These are phyloP conservation scores for Fraxinus greggii DNA, from an alignment of 305 asterid species.

Conservation along the genomic window DNA sequence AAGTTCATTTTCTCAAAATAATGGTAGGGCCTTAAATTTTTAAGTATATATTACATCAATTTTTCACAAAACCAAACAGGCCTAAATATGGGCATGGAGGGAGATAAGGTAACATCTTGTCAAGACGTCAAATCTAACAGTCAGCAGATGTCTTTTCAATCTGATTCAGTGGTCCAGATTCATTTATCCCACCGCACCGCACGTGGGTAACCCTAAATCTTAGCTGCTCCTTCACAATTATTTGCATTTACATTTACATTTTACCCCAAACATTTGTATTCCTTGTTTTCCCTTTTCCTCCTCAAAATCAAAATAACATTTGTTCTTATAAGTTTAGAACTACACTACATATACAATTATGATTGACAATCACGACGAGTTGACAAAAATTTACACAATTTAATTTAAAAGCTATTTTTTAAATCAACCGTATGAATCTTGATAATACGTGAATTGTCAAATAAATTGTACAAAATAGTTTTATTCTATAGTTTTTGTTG, in stretches of 20 bases:
- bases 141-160: neutral
- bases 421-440: neutral
- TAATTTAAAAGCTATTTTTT: no score
- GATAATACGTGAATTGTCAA: no score
- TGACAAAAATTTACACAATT: no score
- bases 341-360: no score
- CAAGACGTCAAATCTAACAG: conserved; percentile 23
- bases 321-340: neutral
- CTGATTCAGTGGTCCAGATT: neutral
- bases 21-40: no score
- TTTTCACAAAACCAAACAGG: no score
- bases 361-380: neutral
- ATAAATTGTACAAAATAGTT: neutral
- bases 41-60: no score
- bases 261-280: neutral
- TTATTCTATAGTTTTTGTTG: neutral
- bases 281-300: neutral
- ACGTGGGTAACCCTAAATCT: neutral
- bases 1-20: no score
- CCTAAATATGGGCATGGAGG: neutral
- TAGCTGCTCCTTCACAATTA: neutral
- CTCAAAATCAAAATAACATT: neutral
- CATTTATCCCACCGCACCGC: neutral
- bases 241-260: neutral
- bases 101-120: conserved; percentile 20